Conservation (phyloP, 371 early-diverging fungal genomes). For the Saksenaea oblongispora region DNA sequence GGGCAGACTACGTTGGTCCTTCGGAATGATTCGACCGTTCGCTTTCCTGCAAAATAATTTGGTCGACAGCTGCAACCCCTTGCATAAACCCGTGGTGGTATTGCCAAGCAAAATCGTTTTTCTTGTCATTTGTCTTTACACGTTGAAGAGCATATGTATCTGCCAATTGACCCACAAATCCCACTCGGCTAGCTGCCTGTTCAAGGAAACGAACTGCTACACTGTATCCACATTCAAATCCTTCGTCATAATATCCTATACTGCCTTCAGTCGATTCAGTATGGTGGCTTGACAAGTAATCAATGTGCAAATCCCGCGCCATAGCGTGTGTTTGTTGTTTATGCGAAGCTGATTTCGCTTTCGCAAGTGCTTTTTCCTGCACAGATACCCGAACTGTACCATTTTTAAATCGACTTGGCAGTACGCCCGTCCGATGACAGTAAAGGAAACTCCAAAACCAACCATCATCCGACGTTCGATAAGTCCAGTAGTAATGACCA, state of each 20-base stretch:
- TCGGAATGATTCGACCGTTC: neutral
- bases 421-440: slow-evolving; percentile 20
- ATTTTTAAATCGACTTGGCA: neutral
- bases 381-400: neutral
- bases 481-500: slow-evolving; percentile 36
- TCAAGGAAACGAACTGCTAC: slow-evolving; percentile 24
- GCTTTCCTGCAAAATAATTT: slow-evolving; percentile 6
- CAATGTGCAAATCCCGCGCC: slow-evolving; percentile 8
- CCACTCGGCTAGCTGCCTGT: slow-evolving; percentile 13
- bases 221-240: slow-evolving; percentile 18
- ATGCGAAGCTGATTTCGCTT: neutral
- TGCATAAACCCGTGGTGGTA: slow-evolving; percentile 29
- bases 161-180: slow-evolving; percentile 24
- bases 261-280: slow-evolving; percentile 1
- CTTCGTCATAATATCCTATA: slow-evolving; percentile 20
- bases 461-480: slow-evolving; percentile 30
- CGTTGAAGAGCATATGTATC: slow-evolving; percentile 17
- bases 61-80: slow-evolving; percentile 14
- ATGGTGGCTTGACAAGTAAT: slow-evolving; percentile 12
- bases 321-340: neutral
- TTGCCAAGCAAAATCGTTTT: slow-evolving; percentile 21
- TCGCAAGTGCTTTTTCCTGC: neutral
- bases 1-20: neutral
- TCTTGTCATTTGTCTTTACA: neutral
- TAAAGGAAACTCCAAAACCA: slow-evolving; percentile 35